Evolutionary conservation across 2,329 filamentous ascomycete genomes (phyloP), one percentile per base, ranked within the genome.

Genomic region (Aspergillus fijiensis): DNA sequence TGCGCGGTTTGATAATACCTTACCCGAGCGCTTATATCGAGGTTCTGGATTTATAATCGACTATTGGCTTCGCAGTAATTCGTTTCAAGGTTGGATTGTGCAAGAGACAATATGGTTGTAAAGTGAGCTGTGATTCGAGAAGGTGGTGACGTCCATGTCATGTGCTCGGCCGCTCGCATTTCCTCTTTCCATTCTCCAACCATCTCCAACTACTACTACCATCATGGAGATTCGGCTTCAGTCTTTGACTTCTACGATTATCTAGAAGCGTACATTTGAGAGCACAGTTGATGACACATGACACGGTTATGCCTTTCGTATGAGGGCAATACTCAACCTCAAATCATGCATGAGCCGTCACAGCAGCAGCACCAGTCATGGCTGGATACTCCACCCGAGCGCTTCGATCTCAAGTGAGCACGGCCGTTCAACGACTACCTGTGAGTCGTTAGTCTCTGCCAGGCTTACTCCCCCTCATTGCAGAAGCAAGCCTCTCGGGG

Each of bases 271-370:
- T 45, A 45, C 9, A 29, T 9, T 5, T 19, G 14, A 16, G 16
- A 16, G 14, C n/a, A 45, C 16, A 9, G n/a, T n/a, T n/a, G 6
- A 42, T 42, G 39, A 14, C 39, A n/a, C 12, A 42, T 42, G 39
- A 14, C 39, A n/a, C 12, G 19, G 5, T 42, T 5, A 42, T 35
- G 3, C 14, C 33, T 10, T 35, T 35, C 3, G 33, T 35, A 35
- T 27, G 33, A 35, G 11, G 12, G n/a, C 12, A 49, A 49, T 25
- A 27, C 7, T 23, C 23, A 14, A 48, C 25, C 53, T 29, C 53
- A 11, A 16, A 33, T 45, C 39, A 57, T 63, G 60, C 60, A 62
- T 19, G 57, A 45, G 29, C 51, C 16, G 25, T 63, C 62, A 63
- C 59, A 61, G 45, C 31, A 49, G 57, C 45, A 53, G 39, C 39